Conservation (phyloP, 1,139 yeast genomes). For the Pichia sp. region DNA sequence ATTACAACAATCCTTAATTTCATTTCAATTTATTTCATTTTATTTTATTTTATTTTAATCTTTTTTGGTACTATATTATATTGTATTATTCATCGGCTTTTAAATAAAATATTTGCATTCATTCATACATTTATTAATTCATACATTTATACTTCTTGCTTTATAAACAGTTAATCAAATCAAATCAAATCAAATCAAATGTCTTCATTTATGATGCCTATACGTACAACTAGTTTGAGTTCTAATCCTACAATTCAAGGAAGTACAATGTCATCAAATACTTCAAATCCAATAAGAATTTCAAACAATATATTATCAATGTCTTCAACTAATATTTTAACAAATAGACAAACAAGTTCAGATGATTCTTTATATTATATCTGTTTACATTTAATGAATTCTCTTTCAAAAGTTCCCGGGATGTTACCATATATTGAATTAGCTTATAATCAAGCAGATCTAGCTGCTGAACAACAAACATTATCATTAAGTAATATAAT, state of each 20-base stretch:
- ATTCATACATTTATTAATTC: too few species aligned
- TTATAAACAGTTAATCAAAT: too few species aligned
- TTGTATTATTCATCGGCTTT: too few species aligned
- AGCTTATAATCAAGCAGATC: constrained; percentile 59
- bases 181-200: constrained; percentile 10
- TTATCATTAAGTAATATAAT: constrained; percentile 37
- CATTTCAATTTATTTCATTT: too few species aligned
- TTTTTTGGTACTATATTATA: too few species aligned
- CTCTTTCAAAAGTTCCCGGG: constrained; percentile 61
- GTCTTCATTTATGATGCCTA: constrained; percentile 17
- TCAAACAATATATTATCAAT: constrained; percentile 43
- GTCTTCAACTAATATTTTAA: constrained; percentile 35
- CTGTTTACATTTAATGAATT: constrained; percentile 51
- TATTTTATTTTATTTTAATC: too few species aligned
- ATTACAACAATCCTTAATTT: too few species aligned
- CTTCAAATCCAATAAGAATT: constrained; percentile 19
- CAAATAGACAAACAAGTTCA: constrained; percentile 63
- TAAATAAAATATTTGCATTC: too few species aligned
- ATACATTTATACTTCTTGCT: too few species aligned
- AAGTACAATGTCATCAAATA: too few species aligned
- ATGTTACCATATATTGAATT: constrained; percentile 64
- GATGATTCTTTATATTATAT: constrained; percentile 71
- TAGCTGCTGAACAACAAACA: constrained; percentile 67
- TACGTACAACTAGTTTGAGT: constrained; percentile 8
- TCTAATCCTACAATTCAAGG: background rate